Evolutionary conservation across 2,329 filamentous ascomycete genomes (phyloP).

Genomic region (Magnaporthiopsis incrustans): DNA sequence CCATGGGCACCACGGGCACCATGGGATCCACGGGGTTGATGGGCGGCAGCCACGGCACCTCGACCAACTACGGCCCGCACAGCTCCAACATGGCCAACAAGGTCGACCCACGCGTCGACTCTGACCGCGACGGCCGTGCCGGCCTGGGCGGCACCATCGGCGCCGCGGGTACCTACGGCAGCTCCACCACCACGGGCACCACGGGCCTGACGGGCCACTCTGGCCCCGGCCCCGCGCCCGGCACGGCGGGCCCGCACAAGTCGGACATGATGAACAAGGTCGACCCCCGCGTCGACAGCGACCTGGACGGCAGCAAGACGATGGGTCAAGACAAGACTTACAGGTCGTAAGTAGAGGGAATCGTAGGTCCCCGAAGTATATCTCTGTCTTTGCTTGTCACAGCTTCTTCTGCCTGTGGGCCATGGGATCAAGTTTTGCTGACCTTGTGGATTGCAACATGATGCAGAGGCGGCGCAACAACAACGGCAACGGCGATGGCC

Average conservation of each 20-base stretch:
- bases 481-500: background rate
- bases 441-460: too few relatives aligned
- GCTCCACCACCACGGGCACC: background rate
- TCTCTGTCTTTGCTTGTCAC: conserved; percentile 4
- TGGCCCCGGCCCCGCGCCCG: conserved; percentile 21
- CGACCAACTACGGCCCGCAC: conserved; percentile 33
- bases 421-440: conserved; percentile 13
- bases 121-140: conserved; percentile 28
- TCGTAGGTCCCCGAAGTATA: conserved; percentile 2
- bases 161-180: conserved; percentile 3
- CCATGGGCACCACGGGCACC: background rate
- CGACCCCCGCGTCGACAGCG: conserved; percentile 41
- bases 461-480: background rate
- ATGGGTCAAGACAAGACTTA: conserved; percentile 45
- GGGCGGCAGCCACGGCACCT: conserved; percentile 15
- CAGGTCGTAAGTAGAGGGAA: conserved; percentile 30
- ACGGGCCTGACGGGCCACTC: background rate
- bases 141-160: background rate
- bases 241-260: conserved; percentile 34
- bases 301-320: conserved; percentile 47
- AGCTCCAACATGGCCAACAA: conserved; percentile 31
- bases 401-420: background rate
- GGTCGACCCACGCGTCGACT: conserved; percentile 35
- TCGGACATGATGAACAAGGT: conserved; percentile 32
- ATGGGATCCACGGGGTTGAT: background rate